These are phyloP conservation scores for Metschnikowia kofuensis DNA, from an alignment of 805 yeast genomes.

Conservation along the genomic window DNA sequence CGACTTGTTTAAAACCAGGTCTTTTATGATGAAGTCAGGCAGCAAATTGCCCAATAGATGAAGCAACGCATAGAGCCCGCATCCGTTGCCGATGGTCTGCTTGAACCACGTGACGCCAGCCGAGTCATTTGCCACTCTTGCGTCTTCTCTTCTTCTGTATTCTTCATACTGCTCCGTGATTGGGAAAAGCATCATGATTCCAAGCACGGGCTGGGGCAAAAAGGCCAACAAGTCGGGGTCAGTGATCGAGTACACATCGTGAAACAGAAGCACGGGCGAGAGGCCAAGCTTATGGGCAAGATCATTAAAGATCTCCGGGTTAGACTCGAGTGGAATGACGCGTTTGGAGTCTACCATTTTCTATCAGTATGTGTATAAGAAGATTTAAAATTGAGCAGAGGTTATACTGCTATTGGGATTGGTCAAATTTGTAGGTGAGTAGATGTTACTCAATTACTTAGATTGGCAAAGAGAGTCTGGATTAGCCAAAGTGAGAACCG, in stretches of 20 bases:
- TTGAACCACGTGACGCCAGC: slow-evolving; percentile 66
- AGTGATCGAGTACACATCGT: slow-evolving; percentile 80
- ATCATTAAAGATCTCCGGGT: slow-evolving; percentile 76
- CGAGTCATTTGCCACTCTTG: slow-evolving; percentile 25
- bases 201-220: slow-evolving; percentile 76
- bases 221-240: slow-evolving; percentile 80
- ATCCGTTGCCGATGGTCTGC: slow-evolving; percentile 83
- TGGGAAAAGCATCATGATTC: slow-evolving; percentile 81
- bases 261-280: slow-evolving; percentile 55
- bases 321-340: slow-evolving; percentile 86
- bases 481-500: not conserved
- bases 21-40: slow-evolving; percentile 39
- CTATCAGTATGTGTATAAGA: not conserved
- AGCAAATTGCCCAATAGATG: slow-evolving; percentile 55
- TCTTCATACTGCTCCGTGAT: slow-evolving; percentile 60
- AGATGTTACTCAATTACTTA: too few species aligned
- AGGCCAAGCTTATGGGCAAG: slow-evolving; percentile 72
- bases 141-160: slow-evolving; percentile 43
- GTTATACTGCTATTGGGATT: too few species aligned
- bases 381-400: too few species aligned
- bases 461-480: too few species aligned
- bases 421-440: too few species aligned
- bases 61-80: slow-evolving; percentile 87
- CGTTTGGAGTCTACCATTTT: slow-evolving; percentile 17
- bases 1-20: slow-evolving; percentile 28